Evolutionary conservation across 495 filamentous ascomycete genomes (phyloP), one percentile per base, ranked within the genome.

Genomic region (Coniosporium apollinis): DNA sequence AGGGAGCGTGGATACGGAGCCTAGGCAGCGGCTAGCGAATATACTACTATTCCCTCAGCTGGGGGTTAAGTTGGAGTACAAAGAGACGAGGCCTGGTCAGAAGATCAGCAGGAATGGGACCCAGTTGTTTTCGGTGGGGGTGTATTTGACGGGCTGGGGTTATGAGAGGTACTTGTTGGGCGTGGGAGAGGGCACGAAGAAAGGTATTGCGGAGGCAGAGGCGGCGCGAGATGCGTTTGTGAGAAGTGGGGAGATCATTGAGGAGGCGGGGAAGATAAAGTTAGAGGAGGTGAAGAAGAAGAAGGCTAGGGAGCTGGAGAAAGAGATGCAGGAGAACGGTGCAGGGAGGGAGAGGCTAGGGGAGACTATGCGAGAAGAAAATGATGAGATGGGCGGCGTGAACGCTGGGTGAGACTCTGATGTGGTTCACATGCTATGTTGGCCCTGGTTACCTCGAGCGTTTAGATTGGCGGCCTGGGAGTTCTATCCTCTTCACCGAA

Each of bases 111-210:
- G 59, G 38, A 62, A 70, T 13, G 67, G 70, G 0, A 69, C 66
- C 14, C 58, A 76, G 14, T 64, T 59, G 4, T 73, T 74, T 36
- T 81, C 67, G 45, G 64, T 89, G n/a, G 80, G 70, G 0, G 70
- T 76, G 1, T 82, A 74, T 52, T 56, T 84, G 14, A 69, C 69
- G 5, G 83, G 82, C 1, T 82, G 74, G 64, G 80, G 82, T 11
- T 78, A 76, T 60, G 57, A 59, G 14, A 62, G 70, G 25, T 57
- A 66, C 46, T 59, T 66, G 48, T 51, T 93, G 5, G 83, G 79
- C 0, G 65, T 60, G 22, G 84, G 82, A 11, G 64, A 62, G 18
- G 84, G 74, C 4, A 49, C 64, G 28, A 77, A 67, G 33, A 89
- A 87, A 54, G 70, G 67, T 34, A 75, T 78, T 33, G 84, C 83